A percentile compares a stretch with the other conserved stretches of the same genome.
phyloP scores from a whole-genome alignment of 2,329 filamentous ascomycete genomes.

The Diplodia intermedia region DNA sequence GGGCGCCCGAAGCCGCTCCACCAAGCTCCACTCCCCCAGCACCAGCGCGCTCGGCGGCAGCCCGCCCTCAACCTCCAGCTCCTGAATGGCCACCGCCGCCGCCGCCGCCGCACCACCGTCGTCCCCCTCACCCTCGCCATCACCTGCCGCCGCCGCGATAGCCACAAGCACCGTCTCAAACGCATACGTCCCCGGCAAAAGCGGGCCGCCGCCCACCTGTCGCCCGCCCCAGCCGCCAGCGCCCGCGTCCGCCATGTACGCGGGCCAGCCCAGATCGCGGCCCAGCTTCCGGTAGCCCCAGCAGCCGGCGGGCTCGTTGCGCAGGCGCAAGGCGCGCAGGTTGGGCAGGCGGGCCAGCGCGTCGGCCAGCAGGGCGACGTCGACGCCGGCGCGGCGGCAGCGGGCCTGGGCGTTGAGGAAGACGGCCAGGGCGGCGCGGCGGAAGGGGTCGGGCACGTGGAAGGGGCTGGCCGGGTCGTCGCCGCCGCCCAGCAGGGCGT shows the following conservation, averaged over 20 bases:
- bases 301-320: not conserved
- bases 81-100: not conserved
- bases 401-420: constrained; percentile 4
- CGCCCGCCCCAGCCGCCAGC: no score
- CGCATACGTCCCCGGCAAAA: not conserved
- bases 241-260: not conserved
- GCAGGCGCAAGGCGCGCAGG: constrained; percentile 6
- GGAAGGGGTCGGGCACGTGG: not conserved
- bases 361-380: not conserved
- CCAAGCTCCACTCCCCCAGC: not conserved
- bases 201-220: not conserved
- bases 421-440: not conserved
- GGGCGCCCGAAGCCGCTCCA: not conserved
- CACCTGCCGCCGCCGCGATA: not conserved
- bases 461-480: not conserved
- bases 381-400: not conserved
- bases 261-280: constrained; percentile 6
- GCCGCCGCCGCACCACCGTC: not conserved
- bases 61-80: constrained; percentile 2
- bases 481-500: not conserved
- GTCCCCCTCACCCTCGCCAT: no score
- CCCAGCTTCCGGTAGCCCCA: constrained; percentile 1
- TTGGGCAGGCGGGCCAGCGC: not conserved
- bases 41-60: not conserved
- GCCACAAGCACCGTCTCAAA: constrained; percentile 1